A percentile compares a stretch with the other conserved stretches of the same genome.
These are phyloP conservation scores for Paracoccidioides lutzii DNA, from an alignment of 2,329 filamentous ascomycete species.

Conservation along the genomic window DNA sequence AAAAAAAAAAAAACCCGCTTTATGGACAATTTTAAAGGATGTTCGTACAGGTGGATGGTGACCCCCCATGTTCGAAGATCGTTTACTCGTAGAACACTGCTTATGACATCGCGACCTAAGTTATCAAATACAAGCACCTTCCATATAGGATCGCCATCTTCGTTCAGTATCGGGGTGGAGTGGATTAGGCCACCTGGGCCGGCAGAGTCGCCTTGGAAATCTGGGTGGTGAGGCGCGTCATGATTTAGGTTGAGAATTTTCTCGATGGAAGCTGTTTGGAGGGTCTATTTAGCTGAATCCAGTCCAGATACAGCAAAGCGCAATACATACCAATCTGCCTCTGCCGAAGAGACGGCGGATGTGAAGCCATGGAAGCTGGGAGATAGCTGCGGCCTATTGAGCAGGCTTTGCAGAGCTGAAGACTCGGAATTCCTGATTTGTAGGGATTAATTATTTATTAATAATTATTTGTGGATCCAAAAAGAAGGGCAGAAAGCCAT, in stretches of 20 bases:
- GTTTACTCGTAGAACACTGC: constrained; percentile 85
- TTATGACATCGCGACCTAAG: constrained; percentile 84
- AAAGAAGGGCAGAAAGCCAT: neutral
- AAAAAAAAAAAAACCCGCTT: too few species aligned
- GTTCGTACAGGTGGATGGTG: constrained; percentile 74
- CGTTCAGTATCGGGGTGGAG: constrained; percentile 66
- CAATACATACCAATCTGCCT: constrained; percentile 53
- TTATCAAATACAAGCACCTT: constrained; percentile 95
- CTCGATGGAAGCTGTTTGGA: constrained; percentile 64
- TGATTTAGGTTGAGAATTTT: constrained; percentile 94
- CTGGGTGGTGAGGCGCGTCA: constrained; percentile 40
- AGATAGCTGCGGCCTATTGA: neutral
- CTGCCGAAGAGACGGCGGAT: constrained; percentile 50
- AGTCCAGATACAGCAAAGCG: neutral
- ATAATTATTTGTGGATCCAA: neutral
- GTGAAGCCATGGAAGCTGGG: constrained; percentile 38
- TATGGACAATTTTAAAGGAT: constrained; percentile 5
- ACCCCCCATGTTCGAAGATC: constrained; percentile 90
- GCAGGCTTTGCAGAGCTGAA: neutral
- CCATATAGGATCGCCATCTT: constrained; percentile 89
- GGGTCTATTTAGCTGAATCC: neutral
- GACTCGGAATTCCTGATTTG: neutral
- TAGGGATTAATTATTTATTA: neutral
- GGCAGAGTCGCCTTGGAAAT: constrained; percentile 45
- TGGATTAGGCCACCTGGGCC: constrained; percentile 51